Conservation (phyloP, 805 yeast species). For the Candida nemodendra region DNA sequence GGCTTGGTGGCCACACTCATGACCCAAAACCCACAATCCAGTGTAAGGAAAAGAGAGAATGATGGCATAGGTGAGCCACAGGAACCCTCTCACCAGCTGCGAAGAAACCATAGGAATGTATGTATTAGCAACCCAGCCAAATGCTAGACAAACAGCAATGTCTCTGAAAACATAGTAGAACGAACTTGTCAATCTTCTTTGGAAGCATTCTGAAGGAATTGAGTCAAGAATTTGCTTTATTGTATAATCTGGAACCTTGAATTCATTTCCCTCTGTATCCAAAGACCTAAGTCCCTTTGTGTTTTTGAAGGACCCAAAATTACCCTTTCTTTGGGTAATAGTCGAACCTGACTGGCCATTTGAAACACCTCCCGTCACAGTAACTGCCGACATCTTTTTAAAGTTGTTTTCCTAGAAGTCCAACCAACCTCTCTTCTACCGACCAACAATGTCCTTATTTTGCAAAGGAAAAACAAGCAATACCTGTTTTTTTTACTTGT, state of each 20-base stretch:
- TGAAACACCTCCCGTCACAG: constrained; percentile 28
- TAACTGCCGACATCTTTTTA: constrained; percentile 38
- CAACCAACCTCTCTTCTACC: too few relatives aligned
- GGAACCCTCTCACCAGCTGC: constrained; percentile 44
- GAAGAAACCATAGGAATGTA: constrained; percentile 52
- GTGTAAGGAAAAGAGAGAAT: constrained; percentile 67
- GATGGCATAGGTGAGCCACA: constrained; percentile 58
- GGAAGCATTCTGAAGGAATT: constrained; percentile 74
- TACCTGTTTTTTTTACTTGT: too few relatives aligned
- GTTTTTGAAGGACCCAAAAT: constrained; percentile 38
- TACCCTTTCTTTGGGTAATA: constrained; percentile 37
- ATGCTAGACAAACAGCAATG: constrained; percentile 44
- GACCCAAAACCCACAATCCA: constrained; percentile 84
- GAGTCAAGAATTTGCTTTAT: constrained; percentile 72
- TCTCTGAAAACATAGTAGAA: constrained; percentile 70
- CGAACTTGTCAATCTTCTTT: constrained; percentile 54
- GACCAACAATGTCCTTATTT: constrained; percentile 1
- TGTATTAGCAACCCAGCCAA: constrained; percentile 54
- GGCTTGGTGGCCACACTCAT: constrained; percentile 90
- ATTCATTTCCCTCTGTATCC: constrained; percentile 64
- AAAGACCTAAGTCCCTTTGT: constrained; percentile 42
- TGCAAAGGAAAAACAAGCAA: constrained; percentile 1
- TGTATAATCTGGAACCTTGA: constrained; percentile 70
- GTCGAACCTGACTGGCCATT: constrained; percentile 16
- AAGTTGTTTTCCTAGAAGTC: too few relatives aligned